Evolutionary conservation across 78 protist species (phyloP).

Genomic region (Dictyostelium discoideum): DNA sequence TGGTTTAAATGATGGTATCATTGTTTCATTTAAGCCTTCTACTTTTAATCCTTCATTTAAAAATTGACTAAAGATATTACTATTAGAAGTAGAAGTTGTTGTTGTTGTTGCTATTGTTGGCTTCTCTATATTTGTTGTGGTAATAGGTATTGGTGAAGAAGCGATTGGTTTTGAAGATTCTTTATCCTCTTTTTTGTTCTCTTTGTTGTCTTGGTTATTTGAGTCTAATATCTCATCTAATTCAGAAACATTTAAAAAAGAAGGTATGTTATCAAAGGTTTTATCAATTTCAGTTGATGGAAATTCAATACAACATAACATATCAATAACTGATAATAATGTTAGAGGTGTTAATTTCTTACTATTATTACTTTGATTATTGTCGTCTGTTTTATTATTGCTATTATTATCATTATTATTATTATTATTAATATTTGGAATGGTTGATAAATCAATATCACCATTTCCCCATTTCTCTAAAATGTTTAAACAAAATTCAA

Average conservation of each 20-base stretch:
- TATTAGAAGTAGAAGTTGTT: not conserved
- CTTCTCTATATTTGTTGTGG: not conserved
- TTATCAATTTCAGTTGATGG: slow-evolving; percentile 49
- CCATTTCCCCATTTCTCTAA: slow-evolving; percentile 60
- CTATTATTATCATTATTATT: not conserved
- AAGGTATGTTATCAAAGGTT: slow-evolving; percentile 35
- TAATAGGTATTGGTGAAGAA: not conserved
- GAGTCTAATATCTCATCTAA: not conserved
- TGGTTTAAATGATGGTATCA: not conserved
- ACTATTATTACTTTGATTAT: not conserved
- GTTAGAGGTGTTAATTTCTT: not conserved
- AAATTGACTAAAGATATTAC: slow-evolving; percentile 13
- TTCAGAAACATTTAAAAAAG: slow-evolving; percentile 25
- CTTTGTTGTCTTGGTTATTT: not conserved
- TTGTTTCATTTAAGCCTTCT: not conserved
- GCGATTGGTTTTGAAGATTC: not conserved
- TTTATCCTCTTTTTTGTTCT: not conserved
- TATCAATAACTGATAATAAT: slow-evolving; percentile 61
- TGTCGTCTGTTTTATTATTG: not conserved
- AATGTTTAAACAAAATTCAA: slow-evolving; percentile 29
- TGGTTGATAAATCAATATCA: not conserved
- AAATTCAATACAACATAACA: slow-evolving; percentile 71
- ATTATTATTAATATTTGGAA: not conserved
- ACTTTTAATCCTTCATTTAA: slow-evolving; percentile 13
- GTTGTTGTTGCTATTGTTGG: not conserved